A percentile compares a stretch with the other conserved stretches of the same genome.
These are phyloP conservation scores for Hypericum perforatum DNA, from an alignment of 345 rosid genomes.

Conservation along the genomic window DNA sequence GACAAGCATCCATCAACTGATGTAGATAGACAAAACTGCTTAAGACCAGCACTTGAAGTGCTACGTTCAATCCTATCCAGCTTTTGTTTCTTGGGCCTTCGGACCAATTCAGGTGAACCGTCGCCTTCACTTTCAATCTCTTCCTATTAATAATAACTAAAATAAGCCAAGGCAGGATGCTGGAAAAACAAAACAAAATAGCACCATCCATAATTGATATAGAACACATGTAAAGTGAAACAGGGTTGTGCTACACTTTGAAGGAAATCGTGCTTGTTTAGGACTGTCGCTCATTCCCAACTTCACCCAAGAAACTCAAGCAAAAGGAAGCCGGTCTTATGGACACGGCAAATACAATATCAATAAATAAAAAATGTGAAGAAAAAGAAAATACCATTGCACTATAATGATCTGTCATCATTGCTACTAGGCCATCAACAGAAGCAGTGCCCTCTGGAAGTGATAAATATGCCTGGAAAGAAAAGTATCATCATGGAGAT, in stretches of 20 bases:
- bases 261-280: too few species aligned
- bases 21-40: constrained; percentile 23
- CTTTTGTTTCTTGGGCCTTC: constrained; percentile 52
- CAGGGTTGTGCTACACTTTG: too few species aligned
- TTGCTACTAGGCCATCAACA: constrained; percentile 86
- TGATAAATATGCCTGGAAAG: constrained; percentile 73
- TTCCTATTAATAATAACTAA: constrained; percentile 5
- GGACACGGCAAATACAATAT: too few species aligned
- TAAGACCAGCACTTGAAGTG: constrained; percentile 41
- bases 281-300: too few species aligned
- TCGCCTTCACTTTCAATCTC: constrained; percentile 72
- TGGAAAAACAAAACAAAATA: not conserved
- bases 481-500: not conserved
- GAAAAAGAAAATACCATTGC: constrained; percentile 50
- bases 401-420: constrained; percentile 95
- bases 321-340: too few species aligned
- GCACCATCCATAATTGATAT: too few species aligned
- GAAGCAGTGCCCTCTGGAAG: constrained; percentile 95
- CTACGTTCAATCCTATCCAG: constrained; percentile 40
- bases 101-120: constrained; percentile 32
- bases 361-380: not conserved
- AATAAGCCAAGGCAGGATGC: constrained; percentile 5
- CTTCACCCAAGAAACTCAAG: too few species aligned
- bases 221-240: too few species aligned
- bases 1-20: constrained; percentile 69